A percentile compares a stretch with the other conserved stretches of the same genome.
Evolutionary conservation across 345 rosid genomes (phyloP).

Genomic region (Passiflora organensis): DNA sequence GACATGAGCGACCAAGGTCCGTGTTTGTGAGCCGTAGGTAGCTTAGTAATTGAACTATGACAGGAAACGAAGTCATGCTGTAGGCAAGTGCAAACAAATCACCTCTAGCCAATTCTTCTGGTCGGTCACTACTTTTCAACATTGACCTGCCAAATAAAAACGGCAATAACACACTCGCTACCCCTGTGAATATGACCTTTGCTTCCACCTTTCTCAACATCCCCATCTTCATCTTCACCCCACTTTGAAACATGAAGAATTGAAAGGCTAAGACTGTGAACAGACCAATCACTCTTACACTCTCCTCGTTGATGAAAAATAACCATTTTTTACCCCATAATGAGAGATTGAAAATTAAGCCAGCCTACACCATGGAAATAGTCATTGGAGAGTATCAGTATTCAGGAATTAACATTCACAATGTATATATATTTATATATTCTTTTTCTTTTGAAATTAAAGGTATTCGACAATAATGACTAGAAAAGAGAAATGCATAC

Average conservation of each 20-base stretch:
- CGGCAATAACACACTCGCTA: constrained; percentile 1
- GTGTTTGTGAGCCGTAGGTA: constrained; percentile 21
- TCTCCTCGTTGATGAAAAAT: neutral
- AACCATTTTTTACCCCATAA: neutral
- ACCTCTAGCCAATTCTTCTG: too few species aligned
- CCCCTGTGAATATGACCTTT: constrained; percentile 7
- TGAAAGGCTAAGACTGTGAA: constrained; percentile 8
- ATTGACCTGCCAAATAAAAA: neutral
- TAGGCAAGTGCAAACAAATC: neutral
- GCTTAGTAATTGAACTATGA: constrained; percentile 11
- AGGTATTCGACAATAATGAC: too few species aligned
- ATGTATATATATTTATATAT: neutral
- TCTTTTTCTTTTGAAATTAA: too few species aligned
- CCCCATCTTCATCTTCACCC: constrained; percentile 24
- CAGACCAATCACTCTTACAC: neutral
- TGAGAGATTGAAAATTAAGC: constrained; percentile 3
- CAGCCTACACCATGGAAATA: neutral
- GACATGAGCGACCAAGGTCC: constrained; percentile 19
- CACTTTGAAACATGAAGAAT: constrained; percentile 16
- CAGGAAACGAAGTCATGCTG: constrained; percentile 10
- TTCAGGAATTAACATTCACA: neutral
- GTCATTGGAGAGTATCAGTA: too few species aligned
- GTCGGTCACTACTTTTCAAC: neutral
- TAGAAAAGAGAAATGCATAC: neutral
- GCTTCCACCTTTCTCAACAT: constrained; percentile 10